Conservation (phyloP, 2,329 filamentous ascomycete genomes). For the Aspergillus costaricaensis region DNA sequence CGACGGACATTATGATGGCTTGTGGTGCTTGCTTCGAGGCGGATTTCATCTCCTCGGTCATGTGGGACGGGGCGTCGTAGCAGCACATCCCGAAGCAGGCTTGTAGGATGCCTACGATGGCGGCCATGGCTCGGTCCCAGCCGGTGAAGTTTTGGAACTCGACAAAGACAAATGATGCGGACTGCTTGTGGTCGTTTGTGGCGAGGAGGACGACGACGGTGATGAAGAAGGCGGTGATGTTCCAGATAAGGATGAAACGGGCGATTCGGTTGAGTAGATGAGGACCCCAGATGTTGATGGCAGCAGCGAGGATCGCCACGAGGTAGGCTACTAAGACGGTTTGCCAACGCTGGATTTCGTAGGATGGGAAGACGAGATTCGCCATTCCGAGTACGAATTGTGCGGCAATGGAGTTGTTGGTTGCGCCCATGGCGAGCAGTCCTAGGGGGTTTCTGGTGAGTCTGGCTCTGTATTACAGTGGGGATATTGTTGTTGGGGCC, state of each 20-base stretch:
- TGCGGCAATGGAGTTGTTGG: conserved; percentile 55
- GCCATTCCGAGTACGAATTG: conserved; percentile 59
- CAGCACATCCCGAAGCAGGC: conserved; percentile 56
- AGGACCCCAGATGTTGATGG: conserved; percentile 52
- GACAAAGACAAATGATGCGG: conserved; percentile 55
- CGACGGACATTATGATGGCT: conserved; percentile 50
- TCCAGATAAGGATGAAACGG: conserved; percentile 53
- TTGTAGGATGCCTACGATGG: conserved; percentile 56
- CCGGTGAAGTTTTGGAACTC: conserved; percentile 59
- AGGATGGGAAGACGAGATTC: conserved; percentile 53
- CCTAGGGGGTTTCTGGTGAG: neutral
- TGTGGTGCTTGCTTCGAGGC: conserved; percentile 38
- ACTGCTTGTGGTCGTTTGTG: conserved; percentile 55
- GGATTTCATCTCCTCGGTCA: conserved; percentile 47
- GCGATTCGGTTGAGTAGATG: conserved; percentile 56
- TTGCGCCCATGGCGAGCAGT: conserved; percentile 51
- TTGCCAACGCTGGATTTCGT: conserved; percentile 58
- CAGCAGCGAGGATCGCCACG: conserved; percentile 47
- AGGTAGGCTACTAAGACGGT: conserved; percentile 55
- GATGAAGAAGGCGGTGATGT: conserved; percentile 54
- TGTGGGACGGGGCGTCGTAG: conserved; percentile 53
- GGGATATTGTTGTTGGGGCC: neutral
- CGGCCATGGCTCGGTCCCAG: conserved; percentile 52
- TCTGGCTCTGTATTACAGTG: neutral
- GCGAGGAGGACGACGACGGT: conserved; percentile 55